Conservation (phyloP, 2,329 filamentous ascomycete species). For the Fusarium anguioides region DNA sequence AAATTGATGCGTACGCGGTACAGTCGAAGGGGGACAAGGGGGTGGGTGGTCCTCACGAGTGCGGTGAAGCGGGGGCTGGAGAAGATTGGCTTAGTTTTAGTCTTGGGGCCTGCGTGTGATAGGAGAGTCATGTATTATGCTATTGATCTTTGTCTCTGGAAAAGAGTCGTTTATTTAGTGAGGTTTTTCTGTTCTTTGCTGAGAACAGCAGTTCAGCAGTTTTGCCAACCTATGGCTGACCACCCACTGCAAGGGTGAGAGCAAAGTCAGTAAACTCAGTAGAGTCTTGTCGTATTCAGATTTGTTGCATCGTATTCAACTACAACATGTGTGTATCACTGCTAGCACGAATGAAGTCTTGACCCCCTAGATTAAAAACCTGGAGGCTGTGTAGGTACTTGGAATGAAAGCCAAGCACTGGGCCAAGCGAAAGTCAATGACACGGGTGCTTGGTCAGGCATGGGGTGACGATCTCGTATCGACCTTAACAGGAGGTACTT, state of each 20-base stretch:
- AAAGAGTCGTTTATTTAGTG: not conserved
- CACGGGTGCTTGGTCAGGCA: slow-evolving; percentile 17
- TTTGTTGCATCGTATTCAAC: slow-evolving; percentile 13
- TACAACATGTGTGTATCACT: slow-evolving; percentile 23
- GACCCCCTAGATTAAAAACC: slow-evolving; percentile 24
- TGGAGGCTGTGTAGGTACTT: slow-evolving; percentile 46
- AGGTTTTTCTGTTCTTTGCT: not conserved
- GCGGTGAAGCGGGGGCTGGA: slow-evolving; percentile 32
- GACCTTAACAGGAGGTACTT: slow-evolving; percentile 44
- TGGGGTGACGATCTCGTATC: slow-evolving; percentile 46
- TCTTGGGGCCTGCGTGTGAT: slow-evolving; percentile 33
- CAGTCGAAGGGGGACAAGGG: slow-evolving; percentile 19
- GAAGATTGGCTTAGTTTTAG: slow-evolving; percentile 38
- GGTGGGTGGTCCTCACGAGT: slow-evolving; percentile 20
- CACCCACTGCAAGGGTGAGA: not conserved
- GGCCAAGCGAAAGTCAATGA: slow-evolving; percentile 29
- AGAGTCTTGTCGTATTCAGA: slow-evolving; percentile 10
- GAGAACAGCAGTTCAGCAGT: not conserved
- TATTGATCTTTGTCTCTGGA: slow-evolving; percentile 1
- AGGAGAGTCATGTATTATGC: slow-evolving; percentile 27
- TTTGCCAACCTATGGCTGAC: not conserved
- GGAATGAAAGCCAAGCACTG: slow-evolving; percentile 32
- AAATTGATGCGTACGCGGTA: slow-evolving; percentile 29
- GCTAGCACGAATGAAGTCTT: slow-evolving; percentile 36
- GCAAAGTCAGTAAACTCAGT: not conserved